These are phyloP conservation scores for Russula griseocarnosa DNA, from an alignment of 768 basidiomycete species.

Conservation along the genomic window DNA sequence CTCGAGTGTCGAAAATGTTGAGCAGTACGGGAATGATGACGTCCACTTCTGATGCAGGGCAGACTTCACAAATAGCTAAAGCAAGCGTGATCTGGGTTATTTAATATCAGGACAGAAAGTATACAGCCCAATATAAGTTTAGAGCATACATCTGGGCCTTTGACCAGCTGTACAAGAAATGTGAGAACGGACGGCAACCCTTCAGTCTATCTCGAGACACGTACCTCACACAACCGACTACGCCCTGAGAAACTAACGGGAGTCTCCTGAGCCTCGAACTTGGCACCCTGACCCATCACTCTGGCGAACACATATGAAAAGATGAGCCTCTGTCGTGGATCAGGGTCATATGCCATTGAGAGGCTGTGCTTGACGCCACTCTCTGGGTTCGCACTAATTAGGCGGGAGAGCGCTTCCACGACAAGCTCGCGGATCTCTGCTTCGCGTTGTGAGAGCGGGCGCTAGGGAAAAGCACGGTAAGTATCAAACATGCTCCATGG, in stretches of 20 bases:
- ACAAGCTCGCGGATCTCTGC: conserved; percentile 66
- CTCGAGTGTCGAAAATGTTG: conserved; percentile 78
- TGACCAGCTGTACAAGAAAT: conserved; percentile 52
- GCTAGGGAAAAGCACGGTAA: conserved; percentile 5
- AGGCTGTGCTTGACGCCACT: conserved; percentile 88
- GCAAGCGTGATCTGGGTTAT: conserved; percentile 63
- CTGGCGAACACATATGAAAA: conserved; percentile 83
- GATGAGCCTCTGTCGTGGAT: conserved; percentile 65
- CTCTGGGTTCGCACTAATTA: conserved; percentile 81
- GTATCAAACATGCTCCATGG: neutral
- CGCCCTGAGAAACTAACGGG: conserved; percentile 29
- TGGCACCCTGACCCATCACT: conserved; percentile 74
- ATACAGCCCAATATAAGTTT: neutral
- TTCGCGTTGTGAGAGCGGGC: conserved; percentile 30
- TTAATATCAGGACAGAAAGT: neutral
- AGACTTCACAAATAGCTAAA: conserved; percentile 83
- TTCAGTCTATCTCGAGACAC: conserved; percentile 12
- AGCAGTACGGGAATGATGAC: conserved; percentile 81
- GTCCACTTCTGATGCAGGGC: conserved; percentile 74
- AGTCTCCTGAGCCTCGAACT: conserved; percentile 60
- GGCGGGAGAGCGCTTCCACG: conserved; percentile 73
- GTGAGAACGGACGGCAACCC: neutral
- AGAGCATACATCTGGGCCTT: conserved; percentile 61
- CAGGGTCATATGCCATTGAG: conserved; percentile 68
- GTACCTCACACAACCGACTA: conserved; percentile 38